These are phyloP conservation scores for Sclerotinia spermophila DNA, from an alignment of 2,329 filamentous ascomycete species.

Conservation along the genomic window DNA sequence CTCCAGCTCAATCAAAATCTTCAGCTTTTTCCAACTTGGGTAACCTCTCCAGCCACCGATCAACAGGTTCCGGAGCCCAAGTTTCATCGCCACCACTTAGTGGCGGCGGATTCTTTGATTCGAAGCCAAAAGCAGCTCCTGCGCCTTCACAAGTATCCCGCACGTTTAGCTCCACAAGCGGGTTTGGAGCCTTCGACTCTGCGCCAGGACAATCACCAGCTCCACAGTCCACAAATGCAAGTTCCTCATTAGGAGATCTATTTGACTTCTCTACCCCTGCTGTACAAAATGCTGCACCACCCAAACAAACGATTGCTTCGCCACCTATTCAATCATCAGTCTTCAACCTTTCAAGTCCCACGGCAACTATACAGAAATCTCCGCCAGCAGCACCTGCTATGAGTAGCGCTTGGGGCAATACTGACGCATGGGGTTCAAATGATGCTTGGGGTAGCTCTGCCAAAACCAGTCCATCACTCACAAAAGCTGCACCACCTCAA, in stretches of 20 bases:
- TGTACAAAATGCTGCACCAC: constrained; percentile 42
- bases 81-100: constrained; percentile 45
- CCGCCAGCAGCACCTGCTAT: constrained; percentile 40
- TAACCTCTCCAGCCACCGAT: constrained; percentile 41
- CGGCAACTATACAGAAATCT: constrained; percentile 43
- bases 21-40: constrained; percentile 50
- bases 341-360: constrained; percentile 70
- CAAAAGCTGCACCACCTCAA: constrained; percentile 41
- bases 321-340: constrained; percentile 54
- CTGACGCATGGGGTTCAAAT: constrained; percentile 78
- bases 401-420: constrained; percentile 40
- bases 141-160: constrained; percentile 45
- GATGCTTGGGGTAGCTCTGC: constrained; percentile 76
- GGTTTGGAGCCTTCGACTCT: constrained; percentile 58
- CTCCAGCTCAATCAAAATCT: constrained; percentile 40
- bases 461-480: constrained; percentile 45
- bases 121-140: constrained; percentile 56
- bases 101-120: constrained; percentile 81
- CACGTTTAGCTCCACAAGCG: constrained; percentile 53
- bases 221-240: constrained; percentile 32
- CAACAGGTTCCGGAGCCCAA: constrained; percentile 37
- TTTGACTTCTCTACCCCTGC: constrained; percentile 68
- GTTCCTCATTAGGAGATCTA: constrained; percentile 68
- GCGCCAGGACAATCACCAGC: constrained; percentile 43
- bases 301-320: constrained; percentile 38